Evolutionary conservation across 2,329 filamentous ascomycete species (phyloP), one percentile per base, ranked within the genome.

Genomic region (Elsinoe arachidis): DNA sequence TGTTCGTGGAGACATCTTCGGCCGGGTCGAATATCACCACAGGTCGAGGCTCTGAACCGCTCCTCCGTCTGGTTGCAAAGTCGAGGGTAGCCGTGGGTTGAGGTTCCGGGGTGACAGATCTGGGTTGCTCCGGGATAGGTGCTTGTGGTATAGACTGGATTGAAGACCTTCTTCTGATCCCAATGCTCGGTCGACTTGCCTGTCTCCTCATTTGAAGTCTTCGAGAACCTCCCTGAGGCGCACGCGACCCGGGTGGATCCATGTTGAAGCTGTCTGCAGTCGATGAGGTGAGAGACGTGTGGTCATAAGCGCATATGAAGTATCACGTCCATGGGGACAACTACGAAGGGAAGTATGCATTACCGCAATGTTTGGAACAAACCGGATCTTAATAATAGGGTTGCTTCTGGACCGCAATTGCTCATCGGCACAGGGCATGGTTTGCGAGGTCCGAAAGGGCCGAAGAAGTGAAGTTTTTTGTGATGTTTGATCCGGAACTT

Each of bases 21-120:
- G 34, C 19, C 12, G 26, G 21, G n/a, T 23, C 41, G 9, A 15
- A 15, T 1, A 12, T 6, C 6, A 56, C 21, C 15, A 49, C 17
- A 14, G 54, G 54, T 26, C 54, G 39, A 15, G 54, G 54, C 15
- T 56, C 54, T 9, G 54, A 56, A 21, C 54, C 49, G 17, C 54
- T 56, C 19, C 54, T 30, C 14, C 54, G 34, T 11, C 54, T 21
- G n/a, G 23, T 23, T 19, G 39, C 54, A 56, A 56, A 56, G 19
- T 56, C 54, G 4, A 56, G 30, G 7, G 38, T 21, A 14, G 39
- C 17, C 2, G 34, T 49, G 11, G n/a, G 11, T 14, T 21, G 19
- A 17, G 23, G 53, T 38, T 56, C 23, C 4, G 44, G 41, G 5
- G 41, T 26, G 17, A 15, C 17, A n/a, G 41, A 21, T 35, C 17